phyloP scores from a whole-genome alignment of 2,329 filamentous ascomycete genomes.

The Grosmannia serpens region DNA sequence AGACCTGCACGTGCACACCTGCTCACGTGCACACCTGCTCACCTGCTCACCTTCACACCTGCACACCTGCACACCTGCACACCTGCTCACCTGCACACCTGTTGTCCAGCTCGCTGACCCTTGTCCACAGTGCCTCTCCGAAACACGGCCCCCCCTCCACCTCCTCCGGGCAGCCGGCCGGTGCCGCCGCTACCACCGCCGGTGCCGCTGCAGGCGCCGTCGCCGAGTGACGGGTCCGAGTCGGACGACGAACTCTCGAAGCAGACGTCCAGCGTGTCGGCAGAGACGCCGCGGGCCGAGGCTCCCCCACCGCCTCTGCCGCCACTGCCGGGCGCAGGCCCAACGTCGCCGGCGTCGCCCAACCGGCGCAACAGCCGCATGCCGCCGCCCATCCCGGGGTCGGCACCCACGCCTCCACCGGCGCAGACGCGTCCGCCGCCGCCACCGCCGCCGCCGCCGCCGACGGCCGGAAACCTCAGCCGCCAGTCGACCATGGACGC shows the following conservation, averaged over 20 bases:
- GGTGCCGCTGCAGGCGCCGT: constrained; percentile 40
- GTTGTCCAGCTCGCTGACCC: no score
- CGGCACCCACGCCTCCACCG: constrained; percentile 35
- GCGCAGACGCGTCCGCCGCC: constrained; percentile 52
- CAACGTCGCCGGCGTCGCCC: constrained; percentile 25
- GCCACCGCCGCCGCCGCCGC: constrained; percentile 56
- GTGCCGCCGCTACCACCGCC: constrained; percentile 50
- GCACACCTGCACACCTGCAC: no score
- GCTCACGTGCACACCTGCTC: no score
- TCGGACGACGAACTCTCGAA: constrained; percentile 78
- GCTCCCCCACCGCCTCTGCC: constrained; percentile 28
- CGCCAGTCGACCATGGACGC: constrained; percentile 50
- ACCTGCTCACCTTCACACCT: no score
- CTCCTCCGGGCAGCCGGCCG: constrained; percentile 38
- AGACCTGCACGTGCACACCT: neutral
- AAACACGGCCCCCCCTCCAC: constrained; percentile 25
- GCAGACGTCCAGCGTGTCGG: constrained; percentile 30
- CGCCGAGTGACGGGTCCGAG: constrained; percentile 67
- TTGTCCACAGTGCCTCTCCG: constrained; percentile 17
- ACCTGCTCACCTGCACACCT: no score
- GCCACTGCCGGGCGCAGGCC: constrained; percentile 24
- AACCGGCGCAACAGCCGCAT: constrained; percentile 45
- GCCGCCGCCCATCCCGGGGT: constrained; percentile 50
- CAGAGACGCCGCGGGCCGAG: constrained; percentile 27
- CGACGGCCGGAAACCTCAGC: constrained; percentile 45